These are phyloP conservation scores for Russula sp. DNA, from an alignment of 768 basidiomycete genomes.

Conservation along the genomic window DNA sequence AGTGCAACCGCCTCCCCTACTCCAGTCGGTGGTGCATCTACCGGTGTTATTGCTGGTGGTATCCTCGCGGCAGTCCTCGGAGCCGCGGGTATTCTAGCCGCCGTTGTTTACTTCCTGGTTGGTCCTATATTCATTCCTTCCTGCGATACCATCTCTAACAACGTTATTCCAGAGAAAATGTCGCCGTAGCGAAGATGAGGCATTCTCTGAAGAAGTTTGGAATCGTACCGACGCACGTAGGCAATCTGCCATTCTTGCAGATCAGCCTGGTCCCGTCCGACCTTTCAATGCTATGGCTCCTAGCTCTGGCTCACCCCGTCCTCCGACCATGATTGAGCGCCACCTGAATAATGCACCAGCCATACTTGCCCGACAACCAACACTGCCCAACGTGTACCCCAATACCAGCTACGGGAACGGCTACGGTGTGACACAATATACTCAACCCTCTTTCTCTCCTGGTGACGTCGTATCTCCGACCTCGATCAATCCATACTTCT, in stretches of 20 bases:
- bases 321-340: slow-evolving; percentile 60
- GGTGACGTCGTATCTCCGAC: slow-evolving; percentile 26
- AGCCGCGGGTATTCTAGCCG: slow-evolving; percentile 30
- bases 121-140: slow-evolving; percentile 17
- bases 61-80: slow-evolving; percentile 34
- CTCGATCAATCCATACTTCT: slow-evolving; percentile 37
- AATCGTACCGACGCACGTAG: slow-evolving; percentile 55
- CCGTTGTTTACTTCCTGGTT: slow-evolving; percentile 34
- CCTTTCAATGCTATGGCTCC: slow-evolving; percentile 32
- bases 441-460: slow-evolving; percentile 27
- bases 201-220: slow-evolving; percentile 36
- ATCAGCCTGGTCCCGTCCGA: slow-evolving; percentile 32
- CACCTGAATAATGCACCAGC: slow-evolving; percentile 32
- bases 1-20: slow-evolving; percentile 7
- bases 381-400: slow-evolving; percentile 18
- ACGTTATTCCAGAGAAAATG: slow-evolving; percentile 25
- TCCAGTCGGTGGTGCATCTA: slow-evolving; percentile 14
- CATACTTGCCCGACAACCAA: slow-evolving; percentile 15
- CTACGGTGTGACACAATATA: slow-evolving; percentile 29
- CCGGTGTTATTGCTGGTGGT: slow-evolving; percentile 32
- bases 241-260: slow-evolving; percentile 53
- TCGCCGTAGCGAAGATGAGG: slow-evolving; percentile 31
- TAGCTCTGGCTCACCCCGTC: slow-evolving; percentile 47
- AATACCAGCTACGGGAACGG: slow-evolving; percentile 11
- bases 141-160: neutral